Percentiles rank a stretch among this genome's conserved stretches.
Evolutionary conservation across 2,329 filamentous ascomycete species (phyloP).

Genomic region (Stagonosporopsis chrysanthemi): DNA sequence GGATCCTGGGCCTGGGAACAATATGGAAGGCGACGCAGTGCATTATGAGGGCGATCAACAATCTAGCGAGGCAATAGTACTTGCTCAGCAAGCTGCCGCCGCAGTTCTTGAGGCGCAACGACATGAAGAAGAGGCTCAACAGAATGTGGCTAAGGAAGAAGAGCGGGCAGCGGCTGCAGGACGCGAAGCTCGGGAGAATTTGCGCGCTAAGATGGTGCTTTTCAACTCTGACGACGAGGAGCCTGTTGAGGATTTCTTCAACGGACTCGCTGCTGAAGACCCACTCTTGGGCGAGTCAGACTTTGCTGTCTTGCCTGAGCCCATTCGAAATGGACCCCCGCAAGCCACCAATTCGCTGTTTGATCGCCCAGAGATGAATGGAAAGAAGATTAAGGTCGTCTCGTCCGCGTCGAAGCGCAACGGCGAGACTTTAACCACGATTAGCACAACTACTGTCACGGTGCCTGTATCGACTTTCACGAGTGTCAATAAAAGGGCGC

Average conservation of each 20-base stretch:
- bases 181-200: slow-evolving; percentile 45
- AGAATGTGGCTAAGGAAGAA: slow-evolving; percentile 15
- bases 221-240: slow-evolving; percentile 41
- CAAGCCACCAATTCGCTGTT: slow-evolving; percentile 40
- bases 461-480: slow-evolving; percentile 28
- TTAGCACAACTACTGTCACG: slow-evolving; percentile 23
- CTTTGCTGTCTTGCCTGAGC: not conserved
- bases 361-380: slow-evolving; percentile 34
- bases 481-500: slow-evolving; percentile 26
- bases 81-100: slow-evolving; percentile 37
- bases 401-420: slow-evolving; percentile 32
- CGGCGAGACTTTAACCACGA: slow-evolving; percentile 16
- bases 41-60: slow-evolving; percentile 43
- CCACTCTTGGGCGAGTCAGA: slow-evolving; percentile 12
- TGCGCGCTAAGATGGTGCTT: slow-evolving; percentile 45
- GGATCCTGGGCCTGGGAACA: slow-evolving; percentile 17
- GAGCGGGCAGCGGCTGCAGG: slow-evolving; percentile 32
- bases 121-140: slow-evolving; percentile 28
- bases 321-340: slow-evolving; percentile 23
- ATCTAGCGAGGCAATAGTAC: slow-evolving; percentile 25
- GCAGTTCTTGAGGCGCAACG: slow-evolving; percentile 36
- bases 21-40: slow-evolving; percentile 32
- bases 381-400: slow-evolving; percentile 50
- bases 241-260: slow-evolving; percentile 39
- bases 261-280: slow-evolving; percentile 33